phyloP scores from a whole-genome alignment of 2,329 filamentous ascomycete species.

The Sclerotinia spermophila region DNA sequence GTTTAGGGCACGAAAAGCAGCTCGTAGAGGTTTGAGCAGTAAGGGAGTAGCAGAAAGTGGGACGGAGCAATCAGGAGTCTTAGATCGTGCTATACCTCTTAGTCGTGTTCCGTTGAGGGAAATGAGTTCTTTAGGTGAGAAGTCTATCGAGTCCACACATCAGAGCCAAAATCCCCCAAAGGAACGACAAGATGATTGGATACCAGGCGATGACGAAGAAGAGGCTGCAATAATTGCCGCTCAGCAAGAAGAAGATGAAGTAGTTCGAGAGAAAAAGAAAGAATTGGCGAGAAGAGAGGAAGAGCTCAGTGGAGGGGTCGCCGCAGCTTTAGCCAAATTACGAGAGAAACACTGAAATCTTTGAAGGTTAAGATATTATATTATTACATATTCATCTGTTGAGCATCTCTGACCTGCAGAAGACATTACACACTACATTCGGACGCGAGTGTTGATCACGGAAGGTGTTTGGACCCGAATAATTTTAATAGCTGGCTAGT shows the following conservation, averaged over 20 bases:
- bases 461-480: not conserved
- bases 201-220: conserved; percentile 43
- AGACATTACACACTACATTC: not conserved
- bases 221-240: conserved; percentile 49
- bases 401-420: not conserved
- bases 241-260: conserved; percentile 43
- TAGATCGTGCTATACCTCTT: conserved; percentile 38
- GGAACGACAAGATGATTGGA: conserved; percentile 41
- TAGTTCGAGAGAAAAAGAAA: conserved; percentile 31
- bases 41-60: conserved; percentile 26
- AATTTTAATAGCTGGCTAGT: not conserved
- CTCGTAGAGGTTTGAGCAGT: conserved; percentile 46
- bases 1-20: conserved; percentile 71
- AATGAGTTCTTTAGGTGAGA: conserved; percentile 22
- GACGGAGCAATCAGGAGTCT: conserved; percentile 34
- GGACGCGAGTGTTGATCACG: not conserved
- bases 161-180: not conserved
- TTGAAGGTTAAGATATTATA: not conserved
- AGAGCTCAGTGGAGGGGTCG: conserved; percentile 54
- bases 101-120: conserved; percentile 33
- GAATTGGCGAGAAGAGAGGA: conserved; percentile 39
- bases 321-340: conserved; percentile 58
- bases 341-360: conserved; percentile 18
- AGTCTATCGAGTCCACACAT: conserved; percentile 5
- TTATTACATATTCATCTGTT: not conserved